Percentiles rank a stretch among this genome's conserved stretches.
Evolutionary conservation across 1,139 yeast genomes (phyloP).

Genomic region (Protomyces inouyei): DNA sequence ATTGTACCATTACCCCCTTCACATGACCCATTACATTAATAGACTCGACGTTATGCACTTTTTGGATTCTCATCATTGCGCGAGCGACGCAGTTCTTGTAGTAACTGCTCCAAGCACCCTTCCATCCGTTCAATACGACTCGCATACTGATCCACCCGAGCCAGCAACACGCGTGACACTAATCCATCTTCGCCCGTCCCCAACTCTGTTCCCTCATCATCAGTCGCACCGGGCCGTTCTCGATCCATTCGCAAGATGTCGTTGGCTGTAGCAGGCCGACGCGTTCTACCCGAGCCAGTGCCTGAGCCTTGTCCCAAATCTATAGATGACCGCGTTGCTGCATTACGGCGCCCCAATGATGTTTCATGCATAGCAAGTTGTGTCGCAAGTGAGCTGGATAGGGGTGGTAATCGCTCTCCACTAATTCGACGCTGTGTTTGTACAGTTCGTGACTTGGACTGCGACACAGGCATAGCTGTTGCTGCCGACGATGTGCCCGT

Average conservation of each 20-base stretch:
- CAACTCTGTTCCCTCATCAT: neutral
- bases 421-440: neutral
- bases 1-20: too few species aligned
- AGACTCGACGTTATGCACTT: neutral
- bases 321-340: neutral
- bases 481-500: neutral
- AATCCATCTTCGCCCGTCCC: neutral
- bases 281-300: neutral
- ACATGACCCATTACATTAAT: too few species aligned
- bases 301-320: neutral
- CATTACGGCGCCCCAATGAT: neutral
- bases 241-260: neutral
- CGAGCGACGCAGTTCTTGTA: neutral
- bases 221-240: neutral
- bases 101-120: neutral
- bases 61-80: neutral
- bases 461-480: neutral
- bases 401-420: neutral
- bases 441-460: neutral
- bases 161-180: neutral
- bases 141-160: neutral
- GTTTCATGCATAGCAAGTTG: constrained; percentile 16
- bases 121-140: neutral
- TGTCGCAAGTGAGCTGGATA: constrained; percentile 21
- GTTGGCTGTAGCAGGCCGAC: neutral